A percentile compares a stretch with the other conserved stretches of the same genome.
Evolutionary conservation across 129 eudicot species (phyloP).

Genomic region (Tagetes erecta): DNA sequence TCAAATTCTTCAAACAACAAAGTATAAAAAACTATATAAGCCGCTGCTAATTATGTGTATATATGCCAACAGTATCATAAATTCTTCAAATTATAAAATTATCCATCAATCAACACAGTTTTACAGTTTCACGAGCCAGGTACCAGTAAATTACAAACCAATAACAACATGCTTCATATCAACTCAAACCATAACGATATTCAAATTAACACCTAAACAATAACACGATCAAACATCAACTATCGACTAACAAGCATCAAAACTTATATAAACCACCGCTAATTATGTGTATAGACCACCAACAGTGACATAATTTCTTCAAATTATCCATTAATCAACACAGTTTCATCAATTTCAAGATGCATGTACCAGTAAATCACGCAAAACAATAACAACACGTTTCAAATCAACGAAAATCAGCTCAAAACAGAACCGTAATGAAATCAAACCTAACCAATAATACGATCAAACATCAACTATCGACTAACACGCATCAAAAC

Average conservation of each 20-base stretch:
- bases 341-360: slow-evolving; percentile 8
- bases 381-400: background rate
- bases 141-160: too few species aligned
- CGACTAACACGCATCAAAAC: background rate
- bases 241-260: background rate
- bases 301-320: background rate
- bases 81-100: too few species aligned
- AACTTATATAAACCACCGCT: background rate
- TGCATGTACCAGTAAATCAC: slow-evolving; percentile 6
- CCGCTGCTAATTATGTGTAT: background rate
- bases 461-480: slow-evolving; percentile 11
- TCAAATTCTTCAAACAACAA: slow-evolving; percentile 10
- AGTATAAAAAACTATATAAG: background rate
- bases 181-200: too few species aligned
- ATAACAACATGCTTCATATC: too few species aligned
- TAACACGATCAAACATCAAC: background rate
- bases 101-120: too few species aligned
- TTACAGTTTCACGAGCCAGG: too few species aligned
- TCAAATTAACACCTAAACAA: background rate
- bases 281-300: background rate
- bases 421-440: background rate
- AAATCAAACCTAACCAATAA: background rate
- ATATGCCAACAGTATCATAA: too few species aligned
- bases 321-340: slow-evolving; percentile 15
- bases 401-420: background rate